phyloP scores from a whole-genome alignment of 2,329 filamentous ascomycete genomes.

The Trichoderma hamatum region DNA sequence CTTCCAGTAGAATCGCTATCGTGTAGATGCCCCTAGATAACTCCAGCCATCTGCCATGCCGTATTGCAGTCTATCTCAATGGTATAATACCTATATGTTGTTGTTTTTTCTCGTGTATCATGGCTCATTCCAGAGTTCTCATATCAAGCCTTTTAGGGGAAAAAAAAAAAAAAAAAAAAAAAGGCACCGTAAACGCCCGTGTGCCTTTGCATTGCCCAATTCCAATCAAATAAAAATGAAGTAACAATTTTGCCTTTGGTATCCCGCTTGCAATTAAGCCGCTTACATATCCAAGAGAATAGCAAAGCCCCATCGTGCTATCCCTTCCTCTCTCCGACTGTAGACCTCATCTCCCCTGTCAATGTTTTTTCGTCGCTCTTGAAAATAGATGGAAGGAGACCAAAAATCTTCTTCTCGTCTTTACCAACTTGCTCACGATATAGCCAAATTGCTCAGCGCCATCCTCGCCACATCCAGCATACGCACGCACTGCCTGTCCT shows the following conservation, averaged over 20 bases:
- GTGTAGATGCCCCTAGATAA: not conserved
- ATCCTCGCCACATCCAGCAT: conserved; percentile 58
- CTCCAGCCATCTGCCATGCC: not conserved
- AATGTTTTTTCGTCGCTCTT: not conserved
- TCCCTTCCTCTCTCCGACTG: not conserved
- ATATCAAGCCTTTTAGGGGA: not conserved
- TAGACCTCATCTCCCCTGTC: not conserved
- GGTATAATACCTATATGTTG: not conserved
- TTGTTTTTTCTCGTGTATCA: not conserved
- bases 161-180: not conserved
- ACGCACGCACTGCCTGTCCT: conserved; percentile 50
- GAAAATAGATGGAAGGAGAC: too few relatives aligned
- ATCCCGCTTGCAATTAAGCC: not conserved
- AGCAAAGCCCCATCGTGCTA: not conserved
- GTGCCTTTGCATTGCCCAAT: not conserved
- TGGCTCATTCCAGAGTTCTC: not conserved
- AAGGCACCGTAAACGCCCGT: not conserved
- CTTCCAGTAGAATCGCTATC: not conserved
- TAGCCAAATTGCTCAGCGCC: conserved; percentile 58
- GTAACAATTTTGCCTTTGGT: not conserved
- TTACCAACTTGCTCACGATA: conserved; percentile 40
- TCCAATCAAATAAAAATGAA: not conserved
- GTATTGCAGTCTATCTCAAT: not conserved
- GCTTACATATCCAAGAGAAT: not conserved
- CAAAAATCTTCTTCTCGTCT: not conserved